Conservation (phyloP, 352 stramenopile genomes). For the Blastocystis hominis region DNA sequence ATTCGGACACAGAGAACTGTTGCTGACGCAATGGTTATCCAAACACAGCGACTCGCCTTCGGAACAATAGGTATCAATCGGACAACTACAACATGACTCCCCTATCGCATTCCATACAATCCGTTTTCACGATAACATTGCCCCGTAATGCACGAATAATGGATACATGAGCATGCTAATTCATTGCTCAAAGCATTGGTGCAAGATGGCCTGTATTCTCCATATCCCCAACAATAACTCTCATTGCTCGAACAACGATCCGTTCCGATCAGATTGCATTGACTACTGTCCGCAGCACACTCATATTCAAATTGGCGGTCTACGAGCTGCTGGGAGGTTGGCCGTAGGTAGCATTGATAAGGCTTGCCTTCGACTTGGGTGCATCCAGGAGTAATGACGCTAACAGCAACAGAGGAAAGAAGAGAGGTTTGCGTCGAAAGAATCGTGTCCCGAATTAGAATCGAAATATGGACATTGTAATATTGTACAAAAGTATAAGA, state of each 20-base stretch:
- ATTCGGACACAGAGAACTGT: background rate
- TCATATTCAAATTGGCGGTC: background rate
- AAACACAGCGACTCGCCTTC: background rate
- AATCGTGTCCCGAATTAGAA: background rate
- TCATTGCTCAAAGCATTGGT: background rate
- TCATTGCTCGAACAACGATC: background rate
- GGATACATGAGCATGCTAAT: background rate
- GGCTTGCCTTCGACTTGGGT: background rate
- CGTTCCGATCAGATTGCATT: background rate
- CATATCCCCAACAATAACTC: conserved; percentile 24
- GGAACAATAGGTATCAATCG: background rate
- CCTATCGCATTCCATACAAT: background rate
- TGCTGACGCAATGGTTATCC: conserved; percentile 1
- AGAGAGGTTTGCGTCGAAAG: background rate
- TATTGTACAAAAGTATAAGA: background rate
- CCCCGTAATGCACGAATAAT: background rate
- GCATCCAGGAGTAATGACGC: background rate
- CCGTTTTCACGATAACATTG: background rate
- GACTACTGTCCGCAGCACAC: background rate
- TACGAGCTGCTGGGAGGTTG: background rate
- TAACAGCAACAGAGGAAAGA: background rate
- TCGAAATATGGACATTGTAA: background rate
- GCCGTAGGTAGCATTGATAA: background rate
- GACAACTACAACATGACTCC: background rate
- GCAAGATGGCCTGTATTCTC: background rate